Conservation (phyloP, 306 rosid species). For the Vigna trinervia region DNA sequence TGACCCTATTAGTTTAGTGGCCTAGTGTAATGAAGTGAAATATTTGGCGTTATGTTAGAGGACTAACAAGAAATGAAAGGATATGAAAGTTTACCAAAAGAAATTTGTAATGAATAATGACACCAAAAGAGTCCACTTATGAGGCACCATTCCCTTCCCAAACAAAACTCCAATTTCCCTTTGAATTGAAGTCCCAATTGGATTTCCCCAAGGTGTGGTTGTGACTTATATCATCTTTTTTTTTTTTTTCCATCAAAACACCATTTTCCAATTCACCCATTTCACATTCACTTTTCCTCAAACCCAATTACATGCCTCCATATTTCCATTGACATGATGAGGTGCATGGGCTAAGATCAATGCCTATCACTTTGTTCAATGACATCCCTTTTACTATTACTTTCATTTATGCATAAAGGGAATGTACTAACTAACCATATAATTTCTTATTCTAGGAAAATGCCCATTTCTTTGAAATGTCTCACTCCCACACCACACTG, state of each 20-base stretch:
- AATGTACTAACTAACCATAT: conserved; percentile 34
- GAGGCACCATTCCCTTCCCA: not conserved
- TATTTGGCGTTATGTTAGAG: conserved; percentile 6
- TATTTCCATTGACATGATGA: conserved; percentile 20
- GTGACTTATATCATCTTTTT: conserved; percentile 32
- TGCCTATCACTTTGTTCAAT: conserved; percentile 33
- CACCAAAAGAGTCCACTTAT: conserved; percentile 35
- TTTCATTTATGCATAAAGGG: conserved; percentile 38
- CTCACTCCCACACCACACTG: conserved; percentile 1
- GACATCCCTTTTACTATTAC: not conserved
- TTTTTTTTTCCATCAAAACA: not conserved
- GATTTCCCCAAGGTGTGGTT: conserved; percentile 26
- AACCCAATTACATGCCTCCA: conserved; percentile 32
- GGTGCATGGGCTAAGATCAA: conserved; percentile 32
- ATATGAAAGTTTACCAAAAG: conserved; percentile 35
- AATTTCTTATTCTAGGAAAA: conserved; percentile 9
- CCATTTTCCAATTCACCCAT: not conserved
- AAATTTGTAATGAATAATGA: conserved; percentile 28
- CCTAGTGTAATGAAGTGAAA: conserved; percentile 22
- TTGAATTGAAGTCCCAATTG: conserved; percentile 30
- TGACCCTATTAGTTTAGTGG: conserved; percentile 24
- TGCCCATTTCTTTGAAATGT: conserved; percentile 26
- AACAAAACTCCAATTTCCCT: conserved; percentile 34
- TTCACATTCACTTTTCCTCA: conserved; percentile 27
- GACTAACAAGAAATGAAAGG: conserved; percentile 39